These are phyloP conservation scores for Phascolomyces articulosus DNA, from an alignment of 371 early-diverging fungal species.

Conservation along the genomic window DNA sequence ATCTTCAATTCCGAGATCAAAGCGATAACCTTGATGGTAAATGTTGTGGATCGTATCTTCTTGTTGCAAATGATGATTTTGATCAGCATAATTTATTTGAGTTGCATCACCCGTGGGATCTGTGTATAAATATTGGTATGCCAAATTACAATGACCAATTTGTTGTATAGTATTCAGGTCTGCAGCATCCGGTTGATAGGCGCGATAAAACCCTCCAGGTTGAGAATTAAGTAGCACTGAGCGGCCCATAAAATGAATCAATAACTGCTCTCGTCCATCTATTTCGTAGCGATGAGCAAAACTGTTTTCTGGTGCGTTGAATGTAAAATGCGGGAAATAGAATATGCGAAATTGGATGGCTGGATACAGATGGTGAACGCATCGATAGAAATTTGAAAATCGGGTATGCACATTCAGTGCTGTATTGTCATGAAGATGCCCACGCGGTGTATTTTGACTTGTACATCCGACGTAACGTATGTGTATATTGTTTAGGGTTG, in stretches of 20 bases:
- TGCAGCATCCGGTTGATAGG: neutral
- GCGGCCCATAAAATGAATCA: slow-evolving; percentile 5
- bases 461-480: slow-evolving; percentile 5
- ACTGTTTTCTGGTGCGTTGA: neutral
- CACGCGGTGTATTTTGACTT: neutral
- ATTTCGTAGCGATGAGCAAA: neutral
- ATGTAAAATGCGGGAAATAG: neutral
- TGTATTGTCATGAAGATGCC: neutral
- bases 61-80: neutral
- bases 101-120: neutral
- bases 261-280: neutral
- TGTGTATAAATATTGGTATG: neutral
- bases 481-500: neutral
- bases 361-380: neutral
- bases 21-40: neutral
- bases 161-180: neutral
- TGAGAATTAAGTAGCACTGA: neutral
- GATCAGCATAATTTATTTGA: neutral
- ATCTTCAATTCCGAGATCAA: neutral
- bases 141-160: neutral
- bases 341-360: neutral
- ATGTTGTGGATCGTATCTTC: neutral
- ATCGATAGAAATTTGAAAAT: neutral
- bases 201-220: slow-evolving; percentile 3
- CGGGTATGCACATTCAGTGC: neutral